phyloP scores from a whole-genome alignment of 768 basidiomycete species.

The Mycena metata region DNA sequence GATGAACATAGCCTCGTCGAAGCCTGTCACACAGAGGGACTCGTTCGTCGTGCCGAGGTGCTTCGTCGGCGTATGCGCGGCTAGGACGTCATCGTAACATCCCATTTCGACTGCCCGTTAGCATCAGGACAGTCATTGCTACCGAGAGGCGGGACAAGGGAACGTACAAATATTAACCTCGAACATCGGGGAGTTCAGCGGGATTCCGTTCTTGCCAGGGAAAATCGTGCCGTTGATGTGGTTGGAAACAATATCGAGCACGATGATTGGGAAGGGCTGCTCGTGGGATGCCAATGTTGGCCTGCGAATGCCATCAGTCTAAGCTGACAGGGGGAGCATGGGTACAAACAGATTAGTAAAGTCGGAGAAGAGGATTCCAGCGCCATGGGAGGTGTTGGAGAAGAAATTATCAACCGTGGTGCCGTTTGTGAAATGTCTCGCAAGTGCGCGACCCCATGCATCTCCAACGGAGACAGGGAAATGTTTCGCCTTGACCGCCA shows the following conservation, averaged over 20 bases:
- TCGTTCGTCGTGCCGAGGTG: slow-evolving; percentile 58
- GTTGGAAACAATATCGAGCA: slow-evolving; percentile 44
- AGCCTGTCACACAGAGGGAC: slow-evolving; percentile 50
- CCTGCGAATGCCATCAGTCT: slow-evolving; percentile 33
- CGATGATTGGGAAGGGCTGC: slow-evolving; percentile 58
- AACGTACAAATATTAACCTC: slow-evolving; percentile 51
- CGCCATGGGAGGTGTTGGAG: slow-evolving; percentile 48
- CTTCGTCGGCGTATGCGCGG: slow-evolving; percentile 61
- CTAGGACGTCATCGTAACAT: slow-evolving; percentile 57
- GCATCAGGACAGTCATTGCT: neutral
- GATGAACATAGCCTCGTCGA: slow-evolving; percentile 47
- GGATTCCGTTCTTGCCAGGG: slow-evolving; percentile 43
- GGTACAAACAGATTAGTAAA: slow-evolving; percentile 46
- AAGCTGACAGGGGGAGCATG: slow-evolving; percentile 27
- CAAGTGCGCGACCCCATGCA: slow-evolving; percentile 36
- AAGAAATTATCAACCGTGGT: slow-evolving; percentile 49
- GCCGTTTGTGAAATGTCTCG: slow-evolving; percentile 46
- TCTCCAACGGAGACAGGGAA: slow-evolving; percentile 46
- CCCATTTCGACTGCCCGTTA: slow-evolving; percentile 52
- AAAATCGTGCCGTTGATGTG: slow-evolving; percentile 43
- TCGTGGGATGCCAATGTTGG: slow-evolving; percentile 48
- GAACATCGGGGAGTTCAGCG: slow-evolving; percentile 48
- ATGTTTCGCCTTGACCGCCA: slow-evolving; percentile 54
- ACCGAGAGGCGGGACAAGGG: neutral
- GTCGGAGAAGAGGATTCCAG: slow-evolving; percentile 51